Base-by-base conservation (phyloP, 768 basidiomycete genomes). In the Pleurotus giganteus region DNA sequence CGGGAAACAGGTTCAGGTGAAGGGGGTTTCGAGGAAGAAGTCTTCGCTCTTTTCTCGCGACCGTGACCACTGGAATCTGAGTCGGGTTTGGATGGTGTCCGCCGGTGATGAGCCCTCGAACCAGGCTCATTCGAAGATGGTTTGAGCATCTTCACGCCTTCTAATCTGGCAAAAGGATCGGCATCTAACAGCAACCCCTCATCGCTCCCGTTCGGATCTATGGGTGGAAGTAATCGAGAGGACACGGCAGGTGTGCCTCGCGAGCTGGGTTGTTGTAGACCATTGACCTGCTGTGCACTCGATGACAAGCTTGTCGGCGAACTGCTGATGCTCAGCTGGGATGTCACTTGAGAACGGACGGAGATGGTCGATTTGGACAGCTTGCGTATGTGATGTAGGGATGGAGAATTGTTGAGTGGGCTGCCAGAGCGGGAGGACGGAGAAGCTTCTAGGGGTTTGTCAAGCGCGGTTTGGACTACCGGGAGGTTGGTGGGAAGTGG, bases 101-200 rank as follows among this genome's bases (percentile, higher is more conserved):
- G 42, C 41, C 34, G 39, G 17, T 32, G 34, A 41, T 2, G 47
- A 12, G 15, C 17, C 27, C 28, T 41, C 27, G 28, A 12, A 9
- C 39, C 41, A 17, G 47, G 49, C 37, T 60, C 58, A 32, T 50
- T 47, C 27, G 58, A 59, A 4, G 34, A 21, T 12, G 64, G 64
- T 47, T 64, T 62, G 21, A 65, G 44, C 71, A 86, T 64, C 61
- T 63, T 78, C 6, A 85, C 82, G 15, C 80, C 82, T 36, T 78
- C 76, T 0, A 65, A 67, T 61, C 77, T 78, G 8, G 83, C 84
- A 65, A 86, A 85, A 3, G 84, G 79, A 63, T 81, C 81, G 8
- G 47, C 57, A 41, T 55, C 57, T 17, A 54, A 19, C 37, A 55
- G 29, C 32, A 24, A 15, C n/a, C 49, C 34, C 12, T 51, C 32